Percentiles rank a stretch among this genome's conserved stretches.
Evolutionary conservation across 2,329 filamentous ascomycete species (phyloP).

Genomic region (Claviceps sp.): DNA sequence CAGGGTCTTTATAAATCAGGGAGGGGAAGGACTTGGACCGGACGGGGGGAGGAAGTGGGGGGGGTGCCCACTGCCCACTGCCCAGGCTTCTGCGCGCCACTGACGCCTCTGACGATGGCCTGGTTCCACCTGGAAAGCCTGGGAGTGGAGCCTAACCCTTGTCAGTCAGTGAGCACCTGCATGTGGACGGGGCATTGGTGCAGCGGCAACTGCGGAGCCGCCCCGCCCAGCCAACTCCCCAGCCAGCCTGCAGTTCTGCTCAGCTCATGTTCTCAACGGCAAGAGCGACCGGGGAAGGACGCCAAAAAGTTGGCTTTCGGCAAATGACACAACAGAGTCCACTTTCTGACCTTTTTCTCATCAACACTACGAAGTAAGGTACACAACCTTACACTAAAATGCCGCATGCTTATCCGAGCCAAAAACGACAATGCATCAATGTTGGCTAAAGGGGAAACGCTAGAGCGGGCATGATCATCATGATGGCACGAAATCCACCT

Average conservation of each 20-base stretch:
- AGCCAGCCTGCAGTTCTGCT: neutral
- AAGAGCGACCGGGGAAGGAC: neutral
- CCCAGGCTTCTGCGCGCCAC: neutral
- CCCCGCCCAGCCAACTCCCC: too few relatives aligned
- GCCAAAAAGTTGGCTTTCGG: neutral
- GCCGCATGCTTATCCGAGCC: neutral
- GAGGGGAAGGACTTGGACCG: neutral
- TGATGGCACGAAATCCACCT: neutral
- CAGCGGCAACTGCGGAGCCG: neutral
- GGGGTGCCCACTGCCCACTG: too few relatives aligned
- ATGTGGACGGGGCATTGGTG: neutral
- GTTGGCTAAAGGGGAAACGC: neutral
- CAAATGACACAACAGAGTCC: neutral
- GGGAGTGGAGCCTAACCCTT: neutral
- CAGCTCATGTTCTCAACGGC: neutral
- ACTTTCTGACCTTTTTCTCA: too few relatives aligned
- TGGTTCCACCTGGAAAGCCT: neutral
- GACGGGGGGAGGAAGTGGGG: too few relatives aligned
- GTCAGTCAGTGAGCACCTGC: neutral
- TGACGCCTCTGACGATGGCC: neutral
- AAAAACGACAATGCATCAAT: neutral
- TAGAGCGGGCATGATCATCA: neutral
- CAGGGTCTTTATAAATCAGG: conserved; percentile 13
- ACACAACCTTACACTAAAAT: neutral
- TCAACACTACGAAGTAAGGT: neutral